phyloP scores from a whole-genome alignment of 1,284 basidiomycete species.

The Leccinum subspadiceum region DNA sequence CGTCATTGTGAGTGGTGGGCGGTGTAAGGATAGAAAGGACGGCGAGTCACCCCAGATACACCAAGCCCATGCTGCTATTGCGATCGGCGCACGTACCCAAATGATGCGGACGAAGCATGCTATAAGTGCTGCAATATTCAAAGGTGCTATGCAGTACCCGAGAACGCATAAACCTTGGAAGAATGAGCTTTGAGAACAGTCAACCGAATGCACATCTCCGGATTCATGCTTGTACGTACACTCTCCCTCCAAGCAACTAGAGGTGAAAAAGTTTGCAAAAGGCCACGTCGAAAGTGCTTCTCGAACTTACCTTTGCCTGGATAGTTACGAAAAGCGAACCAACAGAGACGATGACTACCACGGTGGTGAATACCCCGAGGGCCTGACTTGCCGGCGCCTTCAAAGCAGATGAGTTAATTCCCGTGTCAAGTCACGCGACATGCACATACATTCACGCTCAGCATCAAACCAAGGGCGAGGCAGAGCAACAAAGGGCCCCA shows the following conservation, averaged over 20 bases:
- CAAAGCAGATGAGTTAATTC: background rate
- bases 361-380: constrained; percentile 86
- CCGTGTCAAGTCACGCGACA: background rate
- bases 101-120: constrained; percentile 84
- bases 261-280: constrained; percentile 5
- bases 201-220: background rate
- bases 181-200: constrained; percentile 68
- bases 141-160: constrained; percentile 88
- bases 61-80: constrained; percentile 87
- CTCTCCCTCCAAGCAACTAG: constrained; percentile 88
- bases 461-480: constrained; percentile 79
- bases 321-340: constrained; percentile 89
- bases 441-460: constrained; percentile 78
- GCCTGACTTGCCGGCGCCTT: constrained; percentile 84
- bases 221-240: constrained; percentile 51
- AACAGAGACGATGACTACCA: constrained; percentile 87
- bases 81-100: constrained; percentile 82
- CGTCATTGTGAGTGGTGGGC: constrained; percentile 4
- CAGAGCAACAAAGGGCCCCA: constrained; percentile 93
- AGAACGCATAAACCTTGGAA: constrained; percentile 93
- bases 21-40: background rate
- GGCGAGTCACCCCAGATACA: constrained; percentile 83
- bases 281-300: background rate
- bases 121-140: constrained; percentile 85
- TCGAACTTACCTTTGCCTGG: constrained; percentile 74